A percentile compares a stretch with the other conserved stretches of the same genome.
phyloP scores from a whole-genome alignment of 2,329 filamentous ascomycete genomes.

The Trichoderma afroharzianum region DNA sequence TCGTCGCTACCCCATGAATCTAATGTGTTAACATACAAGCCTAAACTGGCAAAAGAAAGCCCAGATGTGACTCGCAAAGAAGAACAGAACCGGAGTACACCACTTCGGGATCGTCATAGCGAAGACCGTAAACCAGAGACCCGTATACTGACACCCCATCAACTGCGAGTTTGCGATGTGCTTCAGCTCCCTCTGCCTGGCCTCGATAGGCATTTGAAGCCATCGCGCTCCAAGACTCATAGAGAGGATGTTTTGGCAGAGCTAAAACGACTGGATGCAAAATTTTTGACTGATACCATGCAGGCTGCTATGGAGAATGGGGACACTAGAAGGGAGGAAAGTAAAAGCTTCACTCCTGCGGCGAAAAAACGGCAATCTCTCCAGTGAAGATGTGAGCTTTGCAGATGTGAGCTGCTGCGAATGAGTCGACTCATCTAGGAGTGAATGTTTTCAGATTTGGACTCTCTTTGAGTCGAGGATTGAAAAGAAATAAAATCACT shows the following conservation, averaged over 20 bases:
- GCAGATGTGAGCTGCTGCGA: neutral
- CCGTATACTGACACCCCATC: neutral
- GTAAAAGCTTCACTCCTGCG: neutral
- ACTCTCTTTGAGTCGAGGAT: neutral
- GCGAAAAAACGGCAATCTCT: too few relatives aligned
- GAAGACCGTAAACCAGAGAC: neutral
- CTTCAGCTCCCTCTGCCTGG: conserved; percentile 25
- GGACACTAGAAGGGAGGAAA: neutral
- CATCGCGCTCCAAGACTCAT: conserved; percentile 14
- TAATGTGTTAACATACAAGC: neutral
- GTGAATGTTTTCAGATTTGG: neutral
- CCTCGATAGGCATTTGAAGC: conserved; percentile 24
- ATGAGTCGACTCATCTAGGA: neutral
- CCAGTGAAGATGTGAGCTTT: neutral
- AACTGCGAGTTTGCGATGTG: conserved; percentile 19
- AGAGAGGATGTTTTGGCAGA: conserved; percentile 28
- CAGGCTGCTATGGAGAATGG: neutral
- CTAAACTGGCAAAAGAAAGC: neutral
- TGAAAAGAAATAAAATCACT: neutral
- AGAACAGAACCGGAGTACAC: neutral
- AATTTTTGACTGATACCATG: conserved; percentile 25
- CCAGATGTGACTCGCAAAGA: neutral
- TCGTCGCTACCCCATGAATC: neutral
- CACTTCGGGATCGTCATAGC: neutral
- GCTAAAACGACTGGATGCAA: conserved; percentile 28